Evolutionary conservation across 257 asterid genomes (phyloP).

Genomic region (Ocimum tenuiflorum): DNA sequence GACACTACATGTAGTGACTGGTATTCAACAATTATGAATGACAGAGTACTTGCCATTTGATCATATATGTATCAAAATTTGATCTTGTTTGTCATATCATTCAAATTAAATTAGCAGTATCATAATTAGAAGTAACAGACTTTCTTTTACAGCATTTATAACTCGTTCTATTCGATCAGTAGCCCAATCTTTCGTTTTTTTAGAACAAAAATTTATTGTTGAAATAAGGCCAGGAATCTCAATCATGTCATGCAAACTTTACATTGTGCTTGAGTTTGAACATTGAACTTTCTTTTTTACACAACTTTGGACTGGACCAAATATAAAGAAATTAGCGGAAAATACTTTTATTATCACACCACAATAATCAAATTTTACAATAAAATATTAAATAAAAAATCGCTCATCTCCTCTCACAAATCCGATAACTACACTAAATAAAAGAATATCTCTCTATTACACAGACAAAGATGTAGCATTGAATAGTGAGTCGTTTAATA

Average conservation of each 20-base stretch:
- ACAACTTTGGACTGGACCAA: background rate
- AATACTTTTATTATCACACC: constrained; percentile 15
- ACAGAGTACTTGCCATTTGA: too few species aligned
- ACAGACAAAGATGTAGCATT: constrained; percentile 4
- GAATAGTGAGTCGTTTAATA: constrained; percentile 1
- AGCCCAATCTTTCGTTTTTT: too few species aligned
- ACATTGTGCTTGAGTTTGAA: background rate
- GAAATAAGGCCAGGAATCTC: too few species aligned
- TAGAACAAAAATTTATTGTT: too few species aligned
- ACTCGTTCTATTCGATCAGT: too few species aligned
- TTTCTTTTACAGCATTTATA: background rate
- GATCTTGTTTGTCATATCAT: too few species aligned
- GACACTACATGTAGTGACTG: too few species aligned
- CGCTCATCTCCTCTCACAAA: constrained; percentile 20
- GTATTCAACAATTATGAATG: too few species aligned
- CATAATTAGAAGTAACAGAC: background rate
- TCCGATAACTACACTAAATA: constrained; percentile 21
- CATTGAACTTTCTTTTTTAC: too few species aligned
- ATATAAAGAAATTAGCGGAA: constrained; percentile 6
- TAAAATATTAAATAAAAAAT: background rate
- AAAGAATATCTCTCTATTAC: constrained; percentile 24
- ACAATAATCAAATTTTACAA: constrained; percentile 16
- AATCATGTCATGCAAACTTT: background rate
- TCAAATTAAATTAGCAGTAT: background rate
- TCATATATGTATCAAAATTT: background rate